These are phyloP conservation scores for Apiotrichum brassicae DNA, from an alignment of 1,284 basidiomycete species.

Conservation along the genomic window DNA sequence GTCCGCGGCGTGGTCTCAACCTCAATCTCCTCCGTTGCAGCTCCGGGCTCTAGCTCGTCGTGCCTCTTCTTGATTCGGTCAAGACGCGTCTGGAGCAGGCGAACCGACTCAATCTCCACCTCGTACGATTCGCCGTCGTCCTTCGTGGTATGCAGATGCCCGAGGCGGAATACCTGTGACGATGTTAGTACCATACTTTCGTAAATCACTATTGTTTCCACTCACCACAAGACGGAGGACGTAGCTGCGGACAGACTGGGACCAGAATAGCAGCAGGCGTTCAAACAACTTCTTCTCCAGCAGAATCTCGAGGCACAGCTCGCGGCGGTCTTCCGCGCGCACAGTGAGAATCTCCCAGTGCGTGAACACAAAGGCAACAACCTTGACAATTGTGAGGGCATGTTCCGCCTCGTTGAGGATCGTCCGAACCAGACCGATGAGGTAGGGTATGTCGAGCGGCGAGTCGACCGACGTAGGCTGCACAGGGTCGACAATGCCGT, in stretches of 20 bases:
- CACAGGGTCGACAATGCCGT: constrained; percentile 43
- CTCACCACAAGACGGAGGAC: constrained; percentile 45
- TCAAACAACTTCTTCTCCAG: constrained; percentile 49
- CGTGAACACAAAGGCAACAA: constrained; percentile 50
- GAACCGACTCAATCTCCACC: constrained; percentile 47
- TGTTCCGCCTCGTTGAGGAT: constrained; percentile 51
- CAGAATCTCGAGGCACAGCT: constrained; percentile 48
- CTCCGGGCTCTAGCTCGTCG: constrained; percentile 46
- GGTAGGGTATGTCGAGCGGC: constrained; percentile 47
- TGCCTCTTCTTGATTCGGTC: constrained; percentile 49
- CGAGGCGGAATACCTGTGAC: constrained; percentile 48
- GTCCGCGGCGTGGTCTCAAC: constrained; percentile 11
- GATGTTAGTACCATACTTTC: neutral
- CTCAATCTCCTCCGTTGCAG: constrained; percentile 3
- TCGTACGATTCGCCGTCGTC: constrained; percentile 36
- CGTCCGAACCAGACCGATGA: constrained; percentile 48
- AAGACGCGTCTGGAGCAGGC: constrained; percentile 48
- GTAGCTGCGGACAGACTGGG: constrained; percentile 50
- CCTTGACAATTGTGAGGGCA: constrained; percentile 50
- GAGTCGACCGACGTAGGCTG: constrained; percentile 21
- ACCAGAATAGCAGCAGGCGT: constrained; percentile 50
- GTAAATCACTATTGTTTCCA: neutral
- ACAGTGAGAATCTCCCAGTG: constrained; percentile 51
- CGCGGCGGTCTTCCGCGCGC: constrained; percentile 43
- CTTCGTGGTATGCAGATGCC: constrained; percentile 46